Conservation (phyloP, 768 basidiomycete genomes). For the Pisolithus orientalis region DNA sequence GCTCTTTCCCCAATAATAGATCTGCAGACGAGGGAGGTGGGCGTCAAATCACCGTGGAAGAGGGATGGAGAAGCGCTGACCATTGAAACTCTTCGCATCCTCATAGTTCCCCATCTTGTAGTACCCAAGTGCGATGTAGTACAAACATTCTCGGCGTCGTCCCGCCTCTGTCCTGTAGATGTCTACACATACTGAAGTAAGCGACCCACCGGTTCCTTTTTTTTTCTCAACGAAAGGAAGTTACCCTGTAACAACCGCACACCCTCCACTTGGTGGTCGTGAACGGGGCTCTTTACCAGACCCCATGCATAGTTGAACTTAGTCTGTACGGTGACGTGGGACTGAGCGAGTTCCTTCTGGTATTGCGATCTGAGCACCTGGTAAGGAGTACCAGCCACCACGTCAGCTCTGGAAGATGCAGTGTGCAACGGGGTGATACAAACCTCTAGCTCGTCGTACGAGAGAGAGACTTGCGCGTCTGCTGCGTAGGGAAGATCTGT, state of each 20-base stretch:
- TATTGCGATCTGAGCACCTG: constrained; percentile 86
- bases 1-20: constrained; percentile 85
- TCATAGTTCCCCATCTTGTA: constrained; percentile 96
- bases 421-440: not conserved
- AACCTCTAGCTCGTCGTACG: constrained; percentile 88
- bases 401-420: not conserved
- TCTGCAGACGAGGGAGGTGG: constrained; percentile 36
- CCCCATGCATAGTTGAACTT: constrained; percentile 99
- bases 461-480: constrained; percentile 84
- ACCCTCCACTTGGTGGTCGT: constrained; percentile 87
- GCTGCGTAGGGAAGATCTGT: constrained; percentile 94
- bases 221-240: constrained; percentile 1
- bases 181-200: constrained; percentile 40
- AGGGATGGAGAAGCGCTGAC: constrained; percentile 38
- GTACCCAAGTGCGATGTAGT: constrained; percentile 93
- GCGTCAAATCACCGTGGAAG: constrained; percentile 1
- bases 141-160: constrained; percentile 89
- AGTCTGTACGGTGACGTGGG: constrained; percentile 87
- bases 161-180: constrained; percentile 85
- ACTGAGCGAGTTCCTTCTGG: constrained; percentile 77
- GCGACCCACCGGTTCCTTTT: no score
- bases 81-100: constrained; percentile 88
- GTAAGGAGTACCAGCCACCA: not conserved
- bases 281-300: constrained; percentile 82
- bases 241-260: constrained; percentile 86